Base-by-base conservation (phyloP, 2,329 filamentous ascomycete species). In the Stagonosporopsis vannaccii region DNA sequence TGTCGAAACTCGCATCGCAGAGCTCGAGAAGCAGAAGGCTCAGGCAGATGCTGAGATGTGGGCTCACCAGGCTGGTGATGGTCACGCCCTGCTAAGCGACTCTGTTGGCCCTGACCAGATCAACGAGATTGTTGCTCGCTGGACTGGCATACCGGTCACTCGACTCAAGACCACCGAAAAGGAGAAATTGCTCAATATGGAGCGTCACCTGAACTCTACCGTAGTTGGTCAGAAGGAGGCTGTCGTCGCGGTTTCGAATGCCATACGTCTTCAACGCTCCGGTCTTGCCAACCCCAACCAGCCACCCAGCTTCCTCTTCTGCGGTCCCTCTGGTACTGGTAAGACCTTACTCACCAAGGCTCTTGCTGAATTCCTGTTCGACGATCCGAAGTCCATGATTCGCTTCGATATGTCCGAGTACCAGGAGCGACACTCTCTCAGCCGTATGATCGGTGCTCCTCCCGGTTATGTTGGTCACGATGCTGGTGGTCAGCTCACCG, bases 391-490 rank as follows among this genome's bases (percentile, higher is more conserved):
- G 81, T 83, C 94, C 30, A 98, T 99, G 95, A 97, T 99, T 69
- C 90, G 95, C 35, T 96, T 99, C 80, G 95, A 99, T 75, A 99
- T 99, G 95, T 98, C 94, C 5, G 95, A 99, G 78, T 99, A 99
- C 77, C 96, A 99, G 78, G 95, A 99, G 78, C 89, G 94, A 5
- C 95, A 99, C 76, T 90, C 94, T 0, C 85, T 99, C 13, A 96
- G 92, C 75, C 88, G 95, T 58, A 97, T 99, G 92, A 99, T 99
- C 67, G 95, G 95, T 74, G 93, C 95, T 19, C 95, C 95, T 19
- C 95, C 95, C 4, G 95, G 95, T 62, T 99, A 99, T 66, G 93
- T 99, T 57, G 95, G 95, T 15, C 94, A 99, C 74, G 95, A 99
- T 71, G 87, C 95, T 28, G 95, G 95, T 67, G 95, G 95, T 49